Percentiles rank a stretch among this genome's conserved stretches.
Evolutionary conservation across 1,284 basidiomycete genomes (phyloP).

Genomic region (Kwoniella shivajii): DNA sequence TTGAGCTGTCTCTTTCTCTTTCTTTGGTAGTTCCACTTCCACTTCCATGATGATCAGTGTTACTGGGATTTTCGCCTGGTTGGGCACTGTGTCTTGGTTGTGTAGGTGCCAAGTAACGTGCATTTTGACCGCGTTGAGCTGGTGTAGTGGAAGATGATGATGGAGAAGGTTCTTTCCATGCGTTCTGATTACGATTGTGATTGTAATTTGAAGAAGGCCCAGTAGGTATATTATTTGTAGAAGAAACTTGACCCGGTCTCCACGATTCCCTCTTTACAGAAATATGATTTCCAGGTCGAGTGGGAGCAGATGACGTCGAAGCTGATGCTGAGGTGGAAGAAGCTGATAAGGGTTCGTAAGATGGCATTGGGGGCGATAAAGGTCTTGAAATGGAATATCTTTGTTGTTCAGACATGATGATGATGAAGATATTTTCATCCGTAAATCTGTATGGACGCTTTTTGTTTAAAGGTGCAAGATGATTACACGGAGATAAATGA

Average conservation of each 20-base stretch:
- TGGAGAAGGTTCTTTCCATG: background rate
- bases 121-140: too few species aligned
- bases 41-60: too few species aligned
- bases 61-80: too few species aligned
- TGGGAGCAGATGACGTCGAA: background rate
- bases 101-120: too few species aligned
- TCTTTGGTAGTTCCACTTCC: background rate
- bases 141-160: too few species aligned
- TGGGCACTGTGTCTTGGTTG: too few species aligned
- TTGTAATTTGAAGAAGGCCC: background rate
- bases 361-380: constrained; percentile 16
- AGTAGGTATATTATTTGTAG: background rate
- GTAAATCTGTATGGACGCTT: too few species aligned
- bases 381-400: constrained; percentile 8
- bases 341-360: constrained; percentile 14
- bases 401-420: constrained; percentile 6
- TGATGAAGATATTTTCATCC: too few species aligned
- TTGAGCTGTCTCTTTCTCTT: constrained; percentile 5
- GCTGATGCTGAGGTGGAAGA: background rate
- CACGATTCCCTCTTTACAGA: constrained; percentile 32
- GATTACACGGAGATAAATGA: too few species aligned
- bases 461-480: background rate
- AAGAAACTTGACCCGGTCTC: constrained; percentile 22
- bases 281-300: background rate
- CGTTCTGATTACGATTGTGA: too few species aligned